Conservation (phyloP, 176 grass and related monocot species). For the Rhynchospora pubera region DNA sequence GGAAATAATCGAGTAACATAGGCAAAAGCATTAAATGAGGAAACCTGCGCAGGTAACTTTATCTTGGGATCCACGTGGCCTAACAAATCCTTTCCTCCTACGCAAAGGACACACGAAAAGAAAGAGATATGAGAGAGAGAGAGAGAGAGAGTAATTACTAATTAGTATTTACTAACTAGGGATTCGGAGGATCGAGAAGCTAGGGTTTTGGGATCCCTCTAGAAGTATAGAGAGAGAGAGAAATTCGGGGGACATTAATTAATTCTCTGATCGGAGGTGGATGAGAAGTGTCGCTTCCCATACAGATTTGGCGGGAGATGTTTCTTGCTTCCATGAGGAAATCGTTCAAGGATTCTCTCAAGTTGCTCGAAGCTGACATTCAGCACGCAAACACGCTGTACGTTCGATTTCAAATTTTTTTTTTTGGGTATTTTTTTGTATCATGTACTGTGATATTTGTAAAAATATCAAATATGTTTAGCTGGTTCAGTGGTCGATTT, state of each 20-base stretch:
- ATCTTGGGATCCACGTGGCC: not conserved
- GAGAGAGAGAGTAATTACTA: not conserved
- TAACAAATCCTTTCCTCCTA: conserved; percentile 20
- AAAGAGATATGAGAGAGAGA: not conserved
- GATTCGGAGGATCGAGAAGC: conserved; percentile 9
- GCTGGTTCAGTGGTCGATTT: not conserved
- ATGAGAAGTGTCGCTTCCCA: conserved; percentile 13
- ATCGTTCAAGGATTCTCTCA: conserved; percentile 99
- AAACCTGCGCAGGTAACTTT: not conserved
- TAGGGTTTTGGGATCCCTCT: conserved; percentile 17
- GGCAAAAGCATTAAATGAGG: not conserved
- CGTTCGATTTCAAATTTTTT: not conserved
- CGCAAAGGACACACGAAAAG: not conserved
- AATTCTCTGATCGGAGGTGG: conserved; percentile 4
- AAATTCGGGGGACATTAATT: not conserved
- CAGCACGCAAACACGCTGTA: conserved; percentile 91
- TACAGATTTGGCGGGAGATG: conserved; percentile 22
- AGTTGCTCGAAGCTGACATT: conserved; percentile 92
- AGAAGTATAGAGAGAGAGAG: not conserved
- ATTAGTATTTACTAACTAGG: conserved; percentile 13
- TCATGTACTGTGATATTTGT: not conserved
- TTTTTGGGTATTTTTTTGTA: not conserved
- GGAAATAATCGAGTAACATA: not conserved
- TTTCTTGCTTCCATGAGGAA: conserved; percentile 54
- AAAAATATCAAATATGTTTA: not conserved